Percentiles rank a stretch among this genome's conserved stretches.
Evolutionary conservation across 306 rosid species (phyloP).

Genomic region (Amphicarpaea edgeworthii): DNA sequence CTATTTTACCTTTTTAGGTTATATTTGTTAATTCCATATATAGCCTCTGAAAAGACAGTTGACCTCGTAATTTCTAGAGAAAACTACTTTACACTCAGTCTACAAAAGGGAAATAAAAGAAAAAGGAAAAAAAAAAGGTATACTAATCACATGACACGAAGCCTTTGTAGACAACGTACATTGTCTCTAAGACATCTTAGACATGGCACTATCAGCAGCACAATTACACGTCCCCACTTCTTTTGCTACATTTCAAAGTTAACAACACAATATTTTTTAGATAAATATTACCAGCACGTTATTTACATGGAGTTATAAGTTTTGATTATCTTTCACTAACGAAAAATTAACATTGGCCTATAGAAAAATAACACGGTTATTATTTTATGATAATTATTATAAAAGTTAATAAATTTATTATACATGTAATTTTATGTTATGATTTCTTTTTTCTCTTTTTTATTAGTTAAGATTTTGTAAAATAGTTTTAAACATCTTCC

Average conservation of each 20-base stretch:
- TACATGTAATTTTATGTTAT: too few relatives aligned
- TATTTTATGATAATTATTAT: too few relatives aligned
- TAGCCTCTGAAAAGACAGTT: background rate
- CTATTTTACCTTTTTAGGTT: background rate
- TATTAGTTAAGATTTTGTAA: too few relatives aligned
- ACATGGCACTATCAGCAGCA: constrained; percentile 4
- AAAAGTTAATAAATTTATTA: too few relatives aligned
- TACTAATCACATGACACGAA: background rate
- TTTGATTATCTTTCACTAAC: too few relatives aligned
- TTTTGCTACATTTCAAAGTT: constrained; percentile 29
- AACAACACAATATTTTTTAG: background rate
- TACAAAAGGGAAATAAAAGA: background rate
- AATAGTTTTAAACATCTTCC: too few relatives aligned
- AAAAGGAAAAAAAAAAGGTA: background rate
- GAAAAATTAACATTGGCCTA: too few relatives aligned
- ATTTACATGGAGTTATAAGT: too few relatives aligned
- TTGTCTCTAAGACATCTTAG: background rate
- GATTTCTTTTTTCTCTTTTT: too few relatives aligned
- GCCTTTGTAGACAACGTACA: background rate
- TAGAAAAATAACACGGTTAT: too few relatives aligned
- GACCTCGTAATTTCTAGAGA: background rate
- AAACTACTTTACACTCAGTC: background rate
- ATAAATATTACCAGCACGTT: too few relatives aligned
- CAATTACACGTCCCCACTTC: background rate
- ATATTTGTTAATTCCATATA: background rate